Percentiles rank a stretch among this genome's conserved stretches.
phyloP scores from a whole-genome alignment of 129 eudicot genomes.

The Erigeron canadensis region DNA sequence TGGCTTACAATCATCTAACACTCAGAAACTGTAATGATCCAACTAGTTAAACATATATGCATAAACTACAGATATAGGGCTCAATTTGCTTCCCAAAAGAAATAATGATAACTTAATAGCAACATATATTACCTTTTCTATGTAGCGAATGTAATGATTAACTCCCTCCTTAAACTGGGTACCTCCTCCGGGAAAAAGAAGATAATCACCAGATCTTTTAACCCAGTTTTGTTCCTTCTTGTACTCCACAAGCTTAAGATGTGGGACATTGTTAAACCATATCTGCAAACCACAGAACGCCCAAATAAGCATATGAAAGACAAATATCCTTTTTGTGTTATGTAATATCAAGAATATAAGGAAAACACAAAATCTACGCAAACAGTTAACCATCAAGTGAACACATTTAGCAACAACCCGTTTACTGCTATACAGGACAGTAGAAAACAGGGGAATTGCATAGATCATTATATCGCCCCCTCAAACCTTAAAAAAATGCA shows the following conservation, averaged over 20 bases:
- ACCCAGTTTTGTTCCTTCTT: slow-evolving; percentile 99
- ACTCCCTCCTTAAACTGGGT: slow-evolving; percentile 96
- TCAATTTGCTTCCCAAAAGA: slow-evolving; percentile 1
- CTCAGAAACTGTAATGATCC: not conserved
- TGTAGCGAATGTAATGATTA: slow-evolving; percentile 57
- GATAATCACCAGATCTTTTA: slow-evolving; percentile 62
- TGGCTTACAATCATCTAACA: not conserved
- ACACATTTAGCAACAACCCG: not conserved
- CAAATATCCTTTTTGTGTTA: slow-evolving; percentile 2
- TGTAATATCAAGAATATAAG: not conserved
- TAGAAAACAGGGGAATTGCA: no score
- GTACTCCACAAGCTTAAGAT: slow-evolving; percentile 96
- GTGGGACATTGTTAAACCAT: slow-evolving; percentile 98
- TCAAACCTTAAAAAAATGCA: no score
- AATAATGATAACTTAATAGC: slow-evolving; percentile 12
- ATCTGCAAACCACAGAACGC: slow-evolving; percentile 45
- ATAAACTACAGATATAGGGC: slow-evolving; percentile 6
- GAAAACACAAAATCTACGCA: not conserved
- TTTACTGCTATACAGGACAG: not conserved
- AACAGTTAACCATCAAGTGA: slow-evolving; percentile 1
- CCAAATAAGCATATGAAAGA: not conserved
- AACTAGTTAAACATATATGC: not conserved
- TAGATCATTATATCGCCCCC: no score
- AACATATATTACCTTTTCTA: slow-evolving; percentile 61
- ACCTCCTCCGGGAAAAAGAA: slow-evolving; percentile 95